Base-by-base conservation (phyloP, 2,329 filamentous ascomycete genomes). In the Daldinia eschscholtzii region DNA sequence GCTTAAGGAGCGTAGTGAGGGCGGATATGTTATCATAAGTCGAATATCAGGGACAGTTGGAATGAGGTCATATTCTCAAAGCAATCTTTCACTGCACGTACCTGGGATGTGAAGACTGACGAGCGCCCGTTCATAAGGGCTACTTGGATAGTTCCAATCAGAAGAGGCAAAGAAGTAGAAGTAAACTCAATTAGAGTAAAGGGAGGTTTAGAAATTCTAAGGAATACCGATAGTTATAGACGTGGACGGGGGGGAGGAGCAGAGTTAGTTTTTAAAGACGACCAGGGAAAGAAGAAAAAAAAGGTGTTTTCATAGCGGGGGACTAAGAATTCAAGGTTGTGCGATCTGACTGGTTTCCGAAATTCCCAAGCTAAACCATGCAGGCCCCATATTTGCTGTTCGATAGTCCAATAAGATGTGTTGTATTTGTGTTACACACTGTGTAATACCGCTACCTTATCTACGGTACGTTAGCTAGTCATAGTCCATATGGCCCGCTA, bases 51-150 rank as follows among this genome's bases (percentile, higher is more conserved):
- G 60, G 60, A 71, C 57, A 64, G 30, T 44, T 57, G 55, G 61
- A 61, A 66, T 75, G 74, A 76, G 71, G 72, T 74, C 70, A 75
- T 74, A 50, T 33, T 46, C 10, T 20, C 23, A 55, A 42, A 61
- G 30, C 4, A 23, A 15, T 28, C 23, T 26, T 48, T 48, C 12
- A 28, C 15, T 48, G 44, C 12, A 56, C 86, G 71, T 91, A 93
- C 92, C 89, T 94, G 92, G 84, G 92, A 94, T 85, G 92, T 94
- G 86, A 93, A 94, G 82, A 91, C 88, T 83, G 92, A 93, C 84
- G 88, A 87, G 88, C 91, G 90, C 86, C 91, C 91, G 91, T 90
- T 92, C 92, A 94, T 94, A 91, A 91, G 90, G 87, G 89, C 91
- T 86, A 86, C 82, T 86, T 82, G 76, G 78, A 63, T 59, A 67